Conservation (phyloP, 257 asterid species). For the Solanum clarkiae region DNA sequence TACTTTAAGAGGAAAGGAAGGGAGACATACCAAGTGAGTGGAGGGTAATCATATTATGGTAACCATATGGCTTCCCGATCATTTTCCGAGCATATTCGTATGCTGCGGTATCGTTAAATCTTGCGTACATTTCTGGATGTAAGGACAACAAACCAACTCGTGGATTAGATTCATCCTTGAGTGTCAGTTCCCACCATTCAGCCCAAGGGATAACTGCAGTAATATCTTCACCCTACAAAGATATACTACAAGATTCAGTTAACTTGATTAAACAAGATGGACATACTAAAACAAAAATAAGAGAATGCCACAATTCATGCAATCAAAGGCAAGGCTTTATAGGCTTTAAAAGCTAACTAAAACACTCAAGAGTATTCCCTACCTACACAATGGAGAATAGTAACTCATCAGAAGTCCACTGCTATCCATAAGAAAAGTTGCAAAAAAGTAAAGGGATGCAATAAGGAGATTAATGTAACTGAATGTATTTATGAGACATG, state of each 20-base stretch:
- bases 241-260: not conserved
- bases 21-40: conserved; percentile 88
- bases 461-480: not conserved
- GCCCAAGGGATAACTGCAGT: conserved; percentile 83
- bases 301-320: not conserved
- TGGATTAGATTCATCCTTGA: conserved; percentile 86
- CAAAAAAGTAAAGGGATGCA: not conserved
- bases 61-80: conserved; percentile 98
- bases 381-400: not conserved
- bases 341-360: not conserved
- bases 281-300: not conserved
- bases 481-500: not conserved
- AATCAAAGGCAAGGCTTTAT: not conserved
- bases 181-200: conserved; percentile 90
- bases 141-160: conserved; percentile 83
- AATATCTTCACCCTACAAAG: conserved; percentile 83
- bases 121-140: conserved; percentile 78
- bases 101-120: conserved; percentile 71
- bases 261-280: not conserved
- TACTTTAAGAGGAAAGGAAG: not conserved
- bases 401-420: not conserved
- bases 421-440: not conserved
- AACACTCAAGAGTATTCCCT: not conserved
- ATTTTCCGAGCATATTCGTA: conserved; percentile 85
- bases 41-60: conserved; percentile 98